Evolutionary conservation across 2,329 filamentous ascomycete genomes (phyloP), one percentile per base, ranked within the genome.

Genomic region (Cordyceps militaris): DNA sequence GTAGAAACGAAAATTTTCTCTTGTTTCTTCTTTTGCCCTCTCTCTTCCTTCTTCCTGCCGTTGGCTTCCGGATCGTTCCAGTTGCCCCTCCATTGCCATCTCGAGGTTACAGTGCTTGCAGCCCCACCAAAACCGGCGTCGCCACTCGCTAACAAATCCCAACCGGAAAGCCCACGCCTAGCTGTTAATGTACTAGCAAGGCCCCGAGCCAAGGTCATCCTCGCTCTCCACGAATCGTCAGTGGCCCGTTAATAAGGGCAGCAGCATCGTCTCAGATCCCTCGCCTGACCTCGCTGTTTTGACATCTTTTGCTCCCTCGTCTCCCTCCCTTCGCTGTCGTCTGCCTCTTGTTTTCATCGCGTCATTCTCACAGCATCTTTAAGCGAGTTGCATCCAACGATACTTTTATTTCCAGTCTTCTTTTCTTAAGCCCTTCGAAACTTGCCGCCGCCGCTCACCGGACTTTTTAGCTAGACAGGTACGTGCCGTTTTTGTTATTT

Each of bases 171-270:
- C 7, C 6, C 14, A 23, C 43, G 11, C 16, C 43, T 46, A 46
- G 23, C 43, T 46, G 43, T 26, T 46, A 46, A 28, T 14, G 23
- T 24, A 46, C 43, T 28, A 46, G 23, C 21, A n/a, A n/a, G 34
- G 13, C 34, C n/a, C n/a, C n/a, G 10, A 28, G 30, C 44, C 26
- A 28, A 30, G 24, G 11, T 42, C 24, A 9, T 23, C 24, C 34
- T 16, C 13, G 14, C 24, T 21, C 13, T 36, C 13, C 21, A 36
- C 53, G 44, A 56, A 56, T 56, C 34, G 44, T 42, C 43, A 38
- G 23, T 56, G 24, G 53, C 44, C 43, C 13, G 43, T 56, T 56
- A 49, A 23, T 48, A 56, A 56, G 44, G 53, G 53, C 26, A 47
- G n/a, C 42, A 7, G 34, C 16, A 38, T 34, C 44, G 24, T 38